Percentiles rank a stretch among this genome's conserved stretches.
Conservation (phyloP, 331 rosid genomes). For the Erythrophleum ivorense region DNA sequence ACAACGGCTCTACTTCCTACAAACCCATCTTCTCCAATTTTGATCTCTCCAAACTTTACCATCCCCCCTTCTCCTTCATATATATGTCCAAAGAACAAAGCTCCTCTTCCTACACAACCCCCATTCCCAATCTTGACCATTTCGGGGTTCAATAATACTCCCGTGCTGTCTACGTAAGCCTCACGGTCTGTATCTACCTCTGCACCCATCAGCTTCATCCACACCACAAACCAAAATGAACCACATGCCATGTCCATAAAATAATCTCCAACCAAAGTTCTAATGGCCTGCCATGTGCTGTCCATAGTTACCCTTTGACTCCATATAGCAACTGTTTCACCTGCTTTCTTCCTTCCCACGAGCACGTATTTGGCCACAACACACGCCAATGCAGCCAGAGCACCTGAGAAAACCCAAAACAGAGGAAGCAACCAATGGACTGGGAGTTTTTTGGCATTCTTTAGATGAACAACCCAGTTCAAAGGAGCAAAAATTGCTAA, state of each 20-base stretch:
- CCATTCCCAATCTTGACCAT: slow-evolving; percentile 87
- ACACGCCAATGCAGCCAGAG: slow-evolving; percentile 63
- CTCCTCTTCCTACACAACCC: slow-evolving; percentile 82
- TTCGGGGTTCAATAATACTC: slow-evolving; percentile 80
- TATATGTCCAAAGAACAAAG: slow-evolving; percentile 81
- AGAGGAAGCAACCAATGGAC: slow-evolving; percentile 68
- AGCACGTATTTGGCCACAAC: slow-evolving; percentile 70
- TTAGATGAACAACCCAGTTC: slow-evolving; percentile 50
- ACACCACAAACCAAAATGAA: slow-evolving; percentile 57
- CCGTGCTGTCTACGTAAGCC: slow-evolving; percentile 81
- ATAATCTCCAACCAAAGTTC: slow-evolving; percentile 73
- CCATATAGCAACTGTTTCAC: slow-evolving; percentile 68
- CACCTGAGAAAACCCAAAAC: slow-evolving; percentile 78
- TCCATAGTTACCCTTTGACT: slow-evolving; percentile 66
- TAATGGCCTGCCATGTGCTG: slow-evolving; percentile 86
- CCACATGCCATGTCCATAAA: slow-evolving; percentile 89
- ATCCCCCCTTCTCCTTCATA: slow-evolving; percentile 88
- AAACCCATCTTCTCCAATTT: slow-evolving; percentile 74
- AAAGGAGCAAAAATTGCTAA: slow-evolving; percentile 61
- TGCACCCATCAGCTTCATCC: slow-evolving; percentile 94
- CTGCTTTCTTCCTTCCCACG: slow-evolving; percentile 69
- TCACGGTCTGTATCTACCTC: slow-evolving; percentile 57
- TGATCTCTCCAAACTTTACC: slow-evolving; percentile 82
- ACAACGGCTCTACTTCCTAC: slow-evolving; percentile 86
- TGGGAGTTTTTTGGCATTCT: slow-evolving; percentile 47